Evolutionary conservation across 106 monocot species (phyloP).

Genomic region (Apostasia ramifera): DNA sequence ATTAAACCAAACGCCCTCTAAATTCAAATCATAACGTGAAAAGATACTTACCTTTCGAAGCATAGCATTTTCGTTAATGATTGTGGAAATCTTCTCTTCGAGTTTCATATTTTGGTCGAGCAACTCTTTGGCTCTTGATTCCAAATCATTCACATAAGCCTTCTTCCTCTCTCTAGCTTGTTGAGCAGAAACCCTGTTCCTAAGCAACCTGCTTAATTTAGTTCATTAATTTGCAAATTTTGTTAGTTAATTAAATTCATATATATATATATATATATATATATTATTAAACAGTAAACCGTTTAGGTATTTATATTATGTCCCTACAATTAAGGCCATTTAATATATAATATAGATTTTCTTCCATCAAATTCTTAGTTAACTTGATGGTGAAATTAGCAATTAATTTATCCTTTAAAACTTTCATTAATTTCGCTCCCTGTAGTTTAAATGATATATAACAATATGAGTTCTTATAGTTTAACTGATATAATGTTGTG

Average conservation of each 20-base stretch:
- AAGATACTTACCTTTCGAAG: neutral
- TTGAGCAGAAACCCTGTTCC: constrained; percentile 65
- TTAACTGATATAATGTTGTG: too few relatives aligned
- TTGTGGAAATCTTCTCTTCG: constrained; percentile 46
- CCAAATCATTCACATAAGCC: constrained; percentile 41
- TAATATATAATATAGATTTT: too few relatives aligned
- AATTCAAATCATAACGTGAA: neutral
- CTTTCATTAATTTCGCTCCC: too few relatives aligned
- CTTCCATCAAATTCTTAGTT: too few relatives aligned
- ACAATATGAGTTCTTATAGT: too few relatives aligned
- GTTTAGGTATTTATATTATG: neutral
- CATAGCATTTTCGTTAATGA: constrained; percentile 2
- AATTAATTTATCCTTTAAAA: too few relatives aligned
- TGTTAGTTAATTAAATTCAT: neutral
- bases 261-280: neutral
- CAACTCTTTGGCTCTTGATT: constrained; percentile 39
- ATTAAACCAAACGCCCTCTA: too few relatives aligned
- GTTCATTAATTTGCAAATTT: neutral
- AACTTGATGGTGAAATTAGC: too few relatives aligned
- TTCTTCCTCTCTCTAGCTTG: constrained; percentile 71
- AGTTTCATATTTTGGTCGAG: constrained; percentile 28
- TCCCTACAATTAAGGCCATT: neutral
- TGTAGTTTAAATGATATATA: too few relatives aligned
- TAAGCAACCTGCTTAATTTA: constrained; percentile 35
- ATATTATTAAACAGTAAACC: neutral